Conservation (phyloP, 169 alveolate species). For the Perkinsus chesapeaki region DNA sequence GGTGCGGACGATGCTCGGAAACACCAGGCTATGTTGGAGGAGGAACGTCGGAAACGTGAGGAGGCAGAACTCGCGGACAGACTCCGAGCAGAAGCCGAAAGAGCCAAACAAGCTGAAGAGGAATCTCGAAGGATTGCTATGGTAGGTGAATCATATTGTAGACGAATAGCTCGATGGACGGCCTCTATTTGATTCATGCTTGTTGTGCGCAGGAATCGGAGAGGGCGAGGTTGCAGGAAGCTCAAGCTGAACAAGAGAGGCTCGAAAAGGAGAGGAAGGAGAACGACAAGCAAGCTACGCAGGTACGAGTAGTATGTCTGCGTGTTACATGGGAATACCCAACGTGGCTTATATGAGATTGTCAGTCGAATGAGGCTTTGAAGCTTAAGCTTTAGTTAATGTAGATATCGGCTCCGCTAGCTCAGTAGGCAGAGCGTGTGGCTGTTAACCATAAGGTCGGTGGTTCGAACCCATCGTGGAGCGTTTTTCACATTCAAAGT, state of each 20-base stretch:
- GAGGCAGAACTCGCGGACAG: background rate
- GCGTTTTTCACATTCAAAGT: background rate
- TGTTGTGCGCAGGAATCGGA: background rate
- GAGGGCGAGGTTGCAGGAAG: background rate
- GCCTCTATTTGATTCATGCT: no score
- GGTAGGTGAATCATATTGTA: background rate
- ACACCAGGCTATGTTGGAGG: background rate
- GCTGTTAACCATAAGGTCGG: constrained; percentile 3
- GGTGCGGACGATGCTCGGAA: background rate
- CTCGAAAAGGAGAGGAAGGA: background rate
- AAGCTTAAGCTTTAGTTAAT: background rate
- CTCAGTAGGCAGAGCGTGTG: constrained; percentile 6
- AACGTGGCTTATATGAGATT: no score
- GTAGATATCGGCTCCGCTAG: background rate
- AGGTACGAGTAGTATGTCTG: background rate
- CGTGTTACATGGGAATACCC: background rate
- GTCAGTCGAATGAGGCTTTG: no score
- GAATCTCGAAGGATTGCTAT: background rate
- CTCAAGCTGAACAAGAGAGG: background rate
- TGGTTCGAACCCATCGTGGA: constrained; percentile 5
- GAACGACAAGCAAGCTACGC: background rate
- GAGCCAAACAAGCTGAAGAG: background rate
- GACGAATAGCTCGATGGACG: background rate
- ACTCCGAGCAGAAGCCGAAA: background rate
- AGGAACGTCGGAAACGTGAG: background rate